Base-by-base conservation (phyloP, 2,329 filamentous ascomycete species). In the Monosporascus cannonballus region DNA sequence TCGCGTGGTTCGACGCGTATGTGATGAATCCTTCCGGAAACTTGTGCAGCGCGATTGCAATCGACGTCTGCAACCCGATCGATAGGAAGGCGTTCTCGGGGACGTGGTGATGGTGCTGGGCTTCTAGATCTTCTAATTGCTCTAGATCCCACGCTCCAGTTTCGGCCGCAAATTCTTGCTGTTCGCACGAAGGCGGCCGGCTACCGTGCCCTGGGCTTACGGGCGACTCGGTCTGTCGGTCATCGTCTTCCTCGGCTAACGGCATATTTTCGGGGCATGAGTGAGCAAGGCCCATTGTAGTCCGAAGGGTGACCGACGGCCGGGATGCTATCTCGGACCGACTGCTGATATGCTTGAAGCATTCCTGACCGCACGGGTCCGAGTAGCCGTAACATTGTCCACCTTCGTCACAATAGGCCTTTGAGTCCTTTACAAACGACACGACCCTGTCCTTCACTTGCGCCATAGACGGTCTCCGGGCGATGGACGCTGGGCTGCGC, bases 1-100 rank as follows among this genome's bases (percentile, higher is more conserved):
- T 97, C 14, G 91, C 93, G 67, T 99, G 94, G 70, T 97, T 99
- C 9, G 94, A 96, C 9, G 94, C 93, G 68, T 95, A 99, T 1
- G 93, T 97, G 61, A 99, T 86, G 67, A 87, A 87, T 22, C 84
- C 84, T 64, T 87, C 94, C 1, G 94, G 94, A 37, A 97, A 87
- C 68, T 99, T 99, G 75, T 99, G 94, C 1, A 99, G 76, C 7
- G 93, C 91, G 57, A 99, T 97, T 6, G 94, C 94, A 49, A 96
- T 86, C 17, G 90, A 93, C 0, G 94, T 97, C 70, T 99, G 94
- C 1, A 99, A 81, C n/a, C 94, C 92, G 55, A 97, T 94, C 50
- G 89, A 89, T 56, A 97, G 77, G 69, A 96, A 99, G 6, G 90
- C 90, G 64, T 97, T 97, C 56, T 89, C 86, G 0, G 93, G 90